Evolutionary conservation across 2,329 filamentous ascomycete species (phyloP), one percentile per base, ranked within the genome.

Genomic region (Didymella arachidicola): DNA sequence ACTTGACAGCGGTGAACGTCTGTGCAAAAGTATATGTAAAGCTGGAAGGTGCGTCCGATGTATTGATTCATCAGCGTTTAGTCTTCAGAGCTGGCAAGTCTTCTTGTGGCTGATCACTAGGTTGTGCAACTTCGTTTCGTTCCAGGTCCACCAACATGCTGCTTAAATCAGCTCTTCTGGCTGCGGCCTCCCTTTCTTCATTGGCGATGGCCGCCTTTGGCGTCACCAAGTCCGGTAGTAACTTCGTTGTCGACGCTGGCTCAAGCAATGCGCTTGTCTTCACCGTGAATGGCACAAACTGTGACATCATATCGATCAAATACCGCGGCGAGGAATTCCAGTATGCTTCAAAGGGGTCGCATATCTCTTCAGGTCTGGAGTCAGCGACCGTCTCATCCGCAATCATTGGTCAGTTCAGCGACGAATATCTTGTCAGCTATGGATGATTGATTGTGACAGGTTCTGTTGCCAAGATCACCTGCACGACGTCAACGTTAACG

Each of bases 261-360:
- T 71, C 74, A 0, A 59, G 64, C 25, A 73, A 76, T 43, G 19
- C 71, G 6, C 60, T 78, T n/a, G 62, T 70, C 8, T 67, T 77
- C 18, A 74, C 72, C 7, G 73, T 78, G 14, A 69, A 73, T 29
- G 61, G 80, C 45, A 79, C 78, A 16, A 87, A 78, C 70, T 88
- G 87, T 64, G 87, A 89, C 64, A 86, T 89, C 71, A 87, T 82
- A 14, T 88, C 86, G 0, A 84, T 89, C 71, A 81, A 82, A 53
- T 89, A 82, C 69, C 82, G 84, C 25, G 83, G 84, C 59, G 79
- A 80, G 42, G 84, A 89, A 69, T 80, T 87, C 7, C 87, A 89
- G 72, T 84, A 85, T 64, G 61, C 75, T 7, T 72, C 73, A 45
- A 80, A 80, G 44, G 80, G 79, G 25, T 83, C 82, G n/a, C 86